Percentiles rank a stretch among this genome's conserved stretches.
Conservation (phyloP, 805 yeast species). For the Diddensiella caesifluorescens region DNA sequence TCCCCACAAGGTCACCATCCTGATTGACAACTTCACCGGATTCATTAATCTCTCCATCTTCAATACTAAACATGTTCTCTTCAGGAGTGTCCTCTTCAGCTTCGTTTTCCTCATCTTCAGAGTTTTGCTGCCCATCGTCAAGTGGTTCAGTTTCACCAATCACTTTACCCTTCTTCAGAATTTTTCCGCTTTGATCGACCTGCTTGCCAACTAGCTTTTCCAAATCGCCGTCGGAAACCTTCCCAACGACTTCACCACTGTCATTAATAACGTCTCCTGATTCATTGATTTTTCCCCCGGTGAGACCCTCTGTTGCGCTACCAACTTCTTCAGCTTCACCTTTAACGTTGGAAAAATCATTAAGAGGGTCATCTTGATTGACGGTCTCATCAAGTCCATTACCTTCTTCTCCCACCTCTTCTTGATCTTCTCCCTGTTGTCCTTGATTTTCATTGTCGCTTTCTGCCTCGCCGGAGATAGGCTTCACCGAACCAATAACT, state of each 20-base stretch:
- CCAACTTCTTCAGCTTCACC: background rate
- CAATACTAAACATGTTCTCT: slow-evolving; percentile 14
- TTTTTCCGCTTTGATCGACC: background rate
- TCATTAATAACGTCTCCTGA: background rate
- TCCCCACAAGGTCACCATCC: background rate
- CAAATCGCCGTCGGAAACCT: background rate
- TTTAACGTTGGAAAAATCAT: background rate
- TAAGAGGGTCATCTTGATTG: background rate
- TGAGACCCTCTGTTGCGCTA: background rate
- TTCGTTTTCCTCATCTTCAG: background rate
- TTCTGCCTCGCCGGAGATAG: background rate
- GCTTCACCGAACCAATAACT: background rate
- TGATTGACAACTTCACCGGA: slow-evolving; percentile 16
- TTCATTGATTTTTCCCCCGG: background rate
- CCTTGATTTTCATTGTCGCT: background rate
- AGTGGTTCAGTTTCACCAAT: background rate
- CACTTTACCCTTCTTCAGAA: background rate
- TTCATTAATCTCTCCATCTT: slow-evolving; percentile 7
- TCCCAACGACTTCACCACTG: background rate
- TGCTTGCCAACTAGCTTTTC: background rate
- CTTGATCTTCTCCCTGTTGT: background rate
- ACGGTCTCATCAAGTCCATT: background rate
- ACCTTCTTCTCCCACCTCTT: background rate
- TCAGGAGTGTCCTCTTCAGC: background rate
- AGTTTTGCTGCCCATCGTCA: background rate